Base-by-base conservation (phyloP, 768 basidiomycete species). In the Leccinum rimulosum region DNA sequence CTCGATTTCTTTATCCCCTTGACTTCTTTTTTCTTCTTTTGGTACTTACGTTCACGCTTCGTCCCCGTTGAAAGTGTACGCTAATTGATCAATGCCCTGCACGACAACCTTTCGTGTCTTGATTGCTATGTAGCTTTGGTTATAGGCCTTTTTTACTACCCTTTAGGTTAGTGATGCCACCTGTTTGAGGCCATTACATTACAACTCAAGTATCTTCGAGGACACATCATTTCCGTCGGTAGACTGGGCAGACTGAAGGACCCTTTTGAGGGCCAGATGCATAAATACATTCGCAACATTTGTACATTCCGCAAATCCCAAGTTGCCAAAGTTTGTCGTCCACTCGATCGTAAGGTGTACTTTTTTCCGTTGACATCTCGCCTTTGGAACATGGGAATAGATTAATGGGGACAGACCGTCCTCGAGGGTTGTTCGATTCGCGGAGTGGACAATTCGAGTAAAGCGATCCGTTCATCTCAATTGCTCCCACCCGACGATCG, bases 51-150 rank as follows among this genome's bases (percentile, higher is more conserved):
- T 62, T 47, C 67, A 62, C 62, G 64, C 55, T 43, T 62, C 59
- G 70, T 68, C 50, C 54, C 40, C n/a, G 69, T 66, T 64, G 70
- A 73, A 65, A 61, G 54, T 72, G 71, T 72, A 72, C 69, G 59
- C 67, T 72, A 74, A 72, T 67, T 57, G 54, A 74, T 63, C 63
- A 55, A 67, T 64, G 57, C 58, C 59, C 54, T 56, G 59, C 64
- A 69, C 55, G 61, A 61, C 53, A 50, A 57, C 45, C 36, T 50
- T 45, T 55, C 49, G 40, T 51, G 57, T 60, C 56, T 68, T 70
- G 63, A 64, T 70, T 71, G 60, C 62, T 61, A 66, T 63, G 61
- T 70, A 67, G 52, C 61, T 28, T 58, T 64, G 63, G 64, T 69
- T 61, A 64, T 61, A 55, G 64, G 61, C 57, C 52, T 52, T 55